These are phyloP conservation scores for Microdochium bolleyi DNA, from an alignment of 2,329 filamentous ascomycete genomes.

Conservation along the genomic window DNA sequence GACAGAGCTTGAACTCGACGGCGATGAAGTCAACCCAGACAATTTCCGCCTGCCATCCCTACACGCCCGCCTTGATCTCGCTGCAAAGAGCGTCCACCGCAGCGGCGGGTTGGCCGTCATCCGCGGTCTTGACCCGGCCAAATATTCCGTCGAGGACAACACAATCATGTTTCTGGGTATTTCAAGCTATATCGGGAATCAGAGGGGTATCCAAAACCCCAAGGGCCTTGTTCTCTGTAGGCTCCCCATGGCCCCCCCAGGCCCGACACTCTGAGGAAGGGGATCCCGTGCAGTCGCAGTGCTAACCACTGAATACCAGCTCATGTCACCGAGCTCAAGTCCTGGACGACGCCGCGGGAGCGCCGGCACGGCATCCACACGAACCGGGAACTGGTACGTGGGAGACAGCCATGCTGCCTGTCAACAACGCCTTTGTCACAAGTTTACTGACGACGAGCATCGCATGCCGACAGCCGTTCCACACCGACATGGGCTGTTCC, in stretches of 20 bases:
- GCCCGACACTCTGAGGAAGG: background rate
- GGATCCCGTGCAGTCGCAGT: too few species aligned
- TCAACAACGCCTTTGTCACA: constrained; percentile 1
- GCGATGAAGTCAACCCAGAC: constrained; percentile 23
- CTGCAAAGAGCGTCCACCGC: constrained; percentile 26
- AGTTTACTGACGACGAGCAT: constrained; percentile 5
- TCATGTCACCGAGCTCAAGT: constrained; percentile 37
- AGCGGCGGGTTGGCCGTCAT: constrained; percentile 45
- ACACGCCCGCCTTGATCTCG: constrained; percentile 21
- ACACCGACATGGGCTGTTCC: constrained; percentile 44
- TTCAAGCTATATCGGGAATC: constrained; percentile 45
- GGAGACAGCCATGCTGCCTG: background rate
- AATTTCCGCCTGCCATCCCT: constrained; percentile 33
- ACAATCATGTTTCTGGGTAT: constrained; percentile 48
- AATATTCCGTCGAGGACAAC: constrained; percentile 44
- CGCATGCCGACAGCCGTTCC: constrained; percentile 29
- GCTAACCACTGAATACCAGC: constrained; percentile 21
- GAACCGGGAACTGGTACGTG: constrained; percentile 30
- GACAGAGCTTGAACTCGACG: constrained; percentile 23
- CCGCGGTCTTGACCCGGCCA: constrained; percentile 39
- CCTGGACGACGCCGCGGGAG: constrained; percentile 33
- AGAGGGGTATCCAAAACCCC: constrained; percentile 41
- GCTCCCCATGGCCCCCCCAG: constrained; percentile 7
- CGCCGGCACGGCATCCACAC: constrained; percentile 43
- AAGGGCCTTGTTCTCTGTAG: constrained; percentile 38